Evolutionary conservation across 2,329 filamentous ascomycete species (phyloP), one percentile per base, ranked within the genome.

Genomic region (Colletotrichum sansevieriae): DNA sequence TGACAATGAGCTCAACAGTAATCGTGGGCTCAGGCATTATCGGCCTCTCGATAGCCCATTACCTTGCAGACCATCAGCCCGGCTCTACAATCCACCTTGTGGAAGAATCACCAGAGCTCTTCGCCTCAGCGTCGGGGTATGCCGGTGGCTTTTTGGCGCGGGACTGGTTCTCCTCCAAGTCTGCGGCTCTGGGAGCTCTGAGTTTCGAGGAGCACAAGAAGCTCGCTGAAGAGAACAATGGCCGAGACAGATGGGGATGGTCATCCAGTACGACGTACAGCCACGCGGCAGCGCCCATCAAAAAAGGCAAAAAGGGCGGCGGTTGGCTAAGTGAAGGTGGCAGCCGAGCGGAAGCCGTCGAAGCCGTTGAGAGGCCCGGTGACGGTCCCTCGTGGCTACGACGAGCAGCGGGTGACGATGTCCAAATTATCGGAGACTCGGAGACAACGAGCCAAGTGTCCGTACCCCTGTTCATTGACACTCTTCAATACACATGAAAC

Each of bases 131-230:
- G 0, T 94, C 91, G 2, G 92, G 92, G 1, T 90, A 87, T 72
- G 91, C 92, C 0, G 93, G 86, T 18, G 92, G 92, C 0, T 95
- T 95, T 74, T 75, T 95, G 9, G 92, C 92, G 0, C 84, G 83
- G 39, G 90, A 95, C 76, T 95, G 92, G 91, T 93, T 92, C 73
- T 82, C 83, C 0, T 81, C 87, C 0, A 81, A 84, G 1, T 80
- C 88, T 6, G 82, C 87, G 0, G 80, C 84, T 0, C 83, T 95
- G 1, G 92, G 88, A 8, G 84, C 83, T 0, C 82, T 95, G 12
- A 92, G 90, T 46, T 95, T 92, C 75, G 84, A 85, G 4, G 84
- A 94, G 60, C 92, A 95, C 78, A 83, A 83, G 70, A 79, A 85
- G 49, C 84, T 95, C 12, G 91, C 92, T 0, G 83, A 85, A 35